These are phyloP conservation scores for Magnaporthiopsis poae DNA, from an alignment of 2,329 filamentous ascomycete genomes.

Conservation along the genomic window DNA sequence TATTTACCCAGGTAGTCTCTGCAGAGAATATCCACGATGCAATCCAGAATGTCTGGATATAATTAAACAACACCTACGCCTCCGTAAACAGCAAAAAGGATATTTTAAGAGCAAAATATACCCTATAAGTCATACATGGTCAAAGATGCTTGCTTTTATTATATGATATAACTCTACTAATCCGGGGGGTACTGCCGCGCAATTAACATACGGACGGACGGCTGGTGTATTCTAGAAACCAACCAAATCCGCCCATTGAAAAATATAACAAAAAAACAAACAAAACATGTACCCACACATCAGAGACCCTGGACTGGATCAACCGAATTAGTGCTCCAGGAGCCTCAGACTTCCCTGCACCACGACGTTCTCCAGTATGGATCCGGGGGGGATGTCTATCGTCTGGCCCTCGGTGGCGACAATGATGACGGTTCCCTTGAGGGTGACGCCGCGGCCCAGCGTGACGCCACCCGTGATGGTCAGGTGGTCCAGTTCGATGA, in stretches of 20 bases:
- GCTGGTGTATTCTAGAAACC: background rate
- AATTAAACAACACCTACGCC: too few relatives aligned
- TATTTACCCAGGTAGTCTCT: too few relatives aligned
- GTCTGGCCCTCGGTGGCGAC: constrained; percentile 96
- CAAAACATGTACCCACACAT: background rate
- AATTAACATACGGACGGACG: background rate
- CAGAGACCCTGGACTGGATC: background rate
- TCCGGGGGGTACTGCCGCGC: background rate
- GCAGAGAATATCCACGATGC: too few relatives aligned
- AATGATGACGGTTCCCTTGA: constrained; percentile 98
- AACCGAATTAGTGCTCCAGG: constrained; percentile 50
- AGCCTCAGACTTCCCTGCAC: constrained; percentile 88
- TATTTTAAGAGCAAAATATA: background rate
- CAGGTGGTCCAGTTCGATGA: constrained; percentile 84
- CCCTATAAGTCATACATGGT: background rate
- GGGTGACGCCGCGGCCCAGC: constrained; percentile 84
- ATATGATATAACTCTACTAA: background rate
- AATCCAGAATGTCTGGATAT: too few relatives aligned
- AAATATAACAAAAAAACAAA: background rate
- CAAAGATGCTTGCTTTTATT: background rate
- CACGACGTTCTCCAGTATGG: constrained; percentile 95
- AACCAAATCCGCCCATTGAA: background rate
- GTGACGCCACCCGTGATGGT: constrained; percentile 98
- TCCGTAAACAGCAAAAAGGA: too few relatives aligned
- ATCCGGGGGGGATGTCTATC: constrained; percentile 93